phyloP scores from a whole-genome alignment of 2,329 filamentous ascomycete species.

The Clarireedia monteithiana region DNA sequence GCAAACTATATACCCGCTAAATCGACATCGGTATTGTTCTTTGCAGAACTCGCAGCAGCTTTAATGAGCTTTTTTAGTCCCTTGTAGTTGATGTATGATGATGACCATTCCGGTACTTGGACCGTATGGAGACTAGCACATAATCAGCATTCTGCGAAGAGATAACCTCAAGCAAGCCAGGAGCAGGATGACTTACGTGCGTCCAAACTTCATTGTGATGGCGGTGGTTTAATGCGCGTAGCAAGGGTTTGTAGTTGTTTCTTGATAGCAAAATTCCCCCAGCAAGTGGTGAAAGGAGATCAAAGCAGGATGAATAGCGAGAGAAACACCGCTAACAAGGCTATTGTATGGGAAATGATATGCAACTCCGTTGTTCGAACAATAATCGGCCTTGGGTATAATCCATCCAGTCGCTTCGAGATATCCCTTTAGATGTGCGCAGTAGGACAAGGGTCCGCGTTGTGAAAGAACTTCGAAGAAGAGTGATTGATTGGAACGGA shows the following conservation, averaged over 20 bases:
- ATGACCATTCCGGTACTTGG: slow-evolving; percentile 81
- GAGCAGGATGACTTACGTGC: slow-evolving; percentile 40
- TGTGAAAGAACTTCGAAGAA: neutral
- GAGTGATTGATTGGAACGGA: neutral
- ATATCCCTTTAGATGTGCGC: neutral
- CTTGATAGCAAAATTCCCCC: neutral
- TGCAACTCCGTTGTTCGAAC: slow-evolving; percentile 23
- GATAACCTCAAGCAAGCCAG: neutral
- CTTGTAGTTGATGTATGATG: slow-evolving; percentile 83
- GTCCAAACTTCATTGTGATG: slow-evolving; percentile 52
- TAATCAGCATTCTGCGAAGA: neutral
- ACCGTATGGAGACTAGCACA: slow-evolving; percentile 59
- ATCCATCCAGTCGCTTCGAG: slow-evolving; percentile 23
- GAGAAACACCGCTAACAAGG: neutral
- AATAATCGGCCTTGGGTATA: slow-evolving; percentile 14
- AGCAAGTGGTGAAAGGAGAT: neutral
- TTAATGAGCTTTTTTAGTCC: slow-evolving; percentile 94
- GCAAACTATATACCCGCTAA: slow-evolving; percentile 67
- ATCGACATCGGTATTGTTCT: slow-evolving; percentile 70
- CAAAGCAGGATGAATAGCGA: neutral
- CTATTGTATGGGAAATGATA: slow-evolving; percentile 21
- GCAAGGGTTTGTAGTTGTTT: neutral
- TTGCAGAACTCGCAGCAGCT: slow-evolving; percentile 53
- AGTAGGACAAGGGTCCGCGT: neutral
- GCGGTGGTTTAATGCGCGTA: neutral